Conservation (phyloP, 352 stramenopile genomes). For the Pythium rishiriense region DNA sequence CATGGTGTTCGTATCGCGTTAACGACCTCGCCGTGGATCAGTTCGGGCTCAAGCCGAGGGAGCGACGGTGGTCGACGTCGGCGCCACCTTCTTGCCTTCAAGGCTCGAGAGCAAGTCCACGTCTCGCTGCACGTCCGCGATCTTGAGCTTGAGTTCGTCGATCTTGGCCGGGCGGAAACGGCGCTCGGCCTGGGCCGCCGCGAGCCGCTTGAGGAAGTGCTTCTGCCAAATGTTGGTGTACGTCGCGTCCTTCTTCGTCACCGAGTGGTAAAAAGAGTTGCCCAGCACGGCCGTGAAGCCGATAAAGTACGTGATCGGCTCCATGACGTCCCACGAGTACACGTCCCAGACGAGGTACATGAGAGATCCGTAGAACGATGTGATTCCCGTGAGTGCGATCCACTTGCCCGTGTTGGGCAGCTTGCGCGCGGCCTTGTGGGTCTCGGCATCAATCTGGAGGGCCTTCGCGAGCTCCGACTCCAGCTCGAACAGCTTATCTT, state of each 20-base stretch:
- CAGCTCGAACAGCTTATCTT: constrained; percentile 48
- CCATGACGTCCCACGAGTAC: constrained; percentile 90
- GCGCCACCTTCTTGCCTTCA: constrained; percentile 24
- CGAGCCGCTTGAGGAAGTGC: constrained; percentile 50
- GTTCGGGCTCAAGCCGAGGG: not conserved
- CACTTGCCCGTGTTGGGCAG: constrained; percentile 78
- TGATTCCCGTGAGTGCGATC: constrained; percentile 58
- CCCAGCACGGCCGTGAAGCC: constrained; percentile 82
- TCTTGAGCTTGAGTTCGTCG: constrained; percentile 41
- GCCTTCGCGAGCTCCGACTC: constrained; percentile 52
- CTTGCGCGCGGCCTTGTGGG: constrained; percentile 41
- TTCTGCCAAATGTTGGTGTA: constrained; percentile 87
- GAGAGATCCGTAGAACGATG: constrained; percentile 64
- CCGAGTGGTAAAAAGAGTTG: constrained; percentile 79
- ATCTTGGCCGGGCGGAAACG: constrained; percentile 51
- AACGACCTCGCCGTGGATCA: not conserved
- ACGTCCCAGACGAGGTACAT: constrained; percentile 87
- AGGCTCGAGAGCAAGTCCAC: constrained; percentile 59
- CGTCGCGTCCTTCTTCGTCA: constrained; percentile 80
- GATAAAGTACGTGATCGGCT: constrained; percentile 90
- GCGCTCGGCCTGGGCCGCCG: constrained; percentile 49
- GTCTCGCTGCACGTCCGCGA: constrained; percentile 62
- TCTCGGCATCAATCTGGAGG: constrained; percentile 45
- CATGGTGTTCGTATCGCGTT: constrained; percentile 10
- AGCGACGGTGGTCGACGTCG: not conserved